Evolutionary conservation across 2,329 filamentous ascomycete species (phyloP), one percentile per base, ranked within the genome.

Genomic region (Talaromyces sp.): DNA sequence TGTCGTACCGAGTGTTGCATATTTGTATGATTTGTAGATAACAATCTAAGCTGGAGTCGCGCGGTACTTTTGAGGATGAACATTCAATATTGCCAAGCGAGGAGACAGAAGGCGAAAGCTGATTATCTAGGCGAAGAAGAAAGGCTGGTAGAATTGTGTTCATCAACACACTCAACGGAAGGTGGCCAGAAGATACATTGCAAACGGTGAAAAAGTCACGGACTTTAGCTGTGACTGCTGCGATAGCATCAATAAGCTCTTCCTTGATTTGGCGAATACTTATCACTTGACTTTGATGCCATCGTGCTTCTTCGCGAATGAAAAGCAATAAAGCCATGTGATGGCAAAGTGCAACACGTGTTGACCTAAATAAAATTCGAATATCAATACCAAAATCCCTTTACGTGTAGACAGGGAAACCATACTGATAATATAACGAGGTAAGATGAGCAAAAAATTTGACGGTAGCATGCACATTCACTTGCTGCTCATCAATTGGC

Each of bases 321-420:
- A 41, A 50, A 2, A 50, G 43, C n/a, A 50, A 26, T 11, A 26
- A 10, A 26, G 54, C 32, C 29, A 35, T 35, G 54, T 43, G 31
- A 56, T 56, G 54, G 6, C 54, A 56, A 10, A 56, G 32, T 7
- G 54, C 54, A 19, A 56, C 21, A 26, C 54, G 54, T n/a, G 54
- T 35, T 26, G 54, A 35, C 12, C 54, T 56, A 19, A 24, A 35
- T 38, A 14, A 38, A 0, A 35, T 14, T 14, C 17, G 1, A 14
- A 35, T 8, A 38, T 38, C 17, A 38, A n/a, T 9, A n/a, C 3
- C 7, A 14, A n/a, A 2, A 5, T n/a, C 5, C n/a, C 17, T n/a
- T 17, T 9, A n/a, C 8, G 17, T n/a, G 5, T 38, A n/a, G 32
- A 11, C 27, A 21, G 4, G 19, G 7, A 10, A 3, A 19, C 19